Percentiles rank a stretch among this genome's conserved stretches.
Conservation (phyloP, 352 stramenopile genomes). For the Pythium diclinum region DNA sequence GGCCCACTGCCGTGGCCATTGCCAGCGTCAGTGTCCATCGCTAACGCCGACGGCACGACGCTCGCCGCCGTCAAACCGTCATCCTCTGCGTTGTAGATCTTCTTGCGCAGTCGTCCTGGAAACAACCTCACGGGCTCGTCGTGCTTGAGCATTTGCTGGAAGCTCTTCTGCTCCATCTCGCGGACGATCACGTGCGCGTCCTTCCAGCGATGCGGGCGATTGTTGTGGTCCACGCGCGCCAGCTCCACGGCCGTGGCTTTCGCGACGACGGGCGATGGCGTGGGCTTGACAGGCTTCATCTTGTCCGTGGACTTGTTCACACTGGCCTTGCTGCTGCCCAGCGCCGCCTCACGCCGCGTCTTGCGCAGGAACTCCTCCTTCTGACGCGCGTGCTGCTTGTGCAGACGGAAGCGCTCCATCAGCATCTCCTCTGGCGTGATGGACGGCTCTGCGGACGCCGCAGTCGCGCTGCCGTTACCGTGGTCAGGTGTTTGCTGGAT, state of each 20-base stretch:
- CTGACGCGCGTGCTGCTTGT: conserved; percentile 73
- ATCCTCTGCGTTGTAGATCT: conserved; percentile 34
- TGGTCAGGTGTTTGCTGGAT: neutral
- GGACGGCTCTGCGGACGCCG: neutral
- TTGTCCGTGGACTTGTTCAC: neutral
- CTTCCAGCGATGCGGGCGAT: conserved; percentile 85
- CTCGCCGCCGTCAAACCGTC: neutral
- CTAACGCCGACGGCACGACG: conserved; percentile 9
- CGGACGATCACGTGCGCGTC: conserved; percentile 55
- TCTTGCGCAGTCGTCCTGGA: conserved; percentile 52
- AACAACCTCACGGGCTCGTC: conserved; percentile 54
- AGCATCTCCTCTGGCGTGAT: conserved; percentile 49
- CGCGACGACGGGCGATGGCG: neutral
- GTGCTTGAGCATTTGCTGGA: conserved; percentile 54
- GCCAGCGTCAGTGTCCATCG: neutral
- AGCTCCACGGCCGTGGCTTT: conserved; percentile 34
- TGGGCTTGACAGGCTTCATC: conserved; percentile 14
- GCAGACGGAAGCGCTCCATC: conserved; percentile 67
- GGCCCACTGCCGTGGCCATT: neutral
- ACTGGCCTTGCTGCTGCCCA: conserved; percentile 17
- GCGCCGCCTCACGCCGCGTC: conserved; percentile 38
- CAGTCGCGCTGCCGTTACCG: neutral
- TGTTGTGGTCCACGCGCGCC: conserved; percentile 81
- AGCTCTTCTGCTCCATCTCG: conserved; percentile 58
- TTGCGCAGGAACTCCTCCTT: conserved; percentile 64